These are phyloP conservation scores for Backusella australiensis DNA, from an alignment of 192 early-diverging fungal genomes.

Conservation along the genomic window DNA sequence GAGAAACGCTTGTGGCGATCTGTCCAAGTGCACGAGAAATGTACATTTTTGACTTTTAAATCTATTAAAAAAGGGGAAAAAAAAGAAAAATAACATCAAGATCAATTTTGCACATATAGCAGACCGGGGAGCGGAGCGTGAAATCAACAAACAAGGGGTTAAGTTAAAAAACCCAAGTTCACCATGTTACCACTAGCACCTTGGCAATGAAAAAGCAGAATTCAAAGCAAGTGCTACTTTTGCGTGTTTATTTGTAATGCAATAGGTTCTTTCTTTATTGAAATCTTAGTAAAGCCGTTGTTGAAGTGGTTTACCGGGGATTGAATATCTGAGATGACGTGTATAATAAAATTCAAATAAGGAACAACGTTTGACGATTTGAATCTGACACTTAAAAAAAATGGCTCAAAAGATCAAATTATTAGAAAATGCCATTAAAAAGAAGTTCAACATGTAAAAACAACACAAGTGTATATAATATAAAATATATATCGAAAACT, in stretches of 20 bases:
- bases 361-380: neutral
- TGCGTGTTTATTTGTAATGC: neutral
- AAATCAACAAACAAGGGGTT: neutral
- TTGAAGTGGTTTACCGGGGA: neutral
- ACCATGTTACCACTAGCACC: neutral
- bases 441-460: neutral
- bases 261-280: neutral
- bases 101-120: neutral
- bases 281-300: neutral
- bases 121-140: neutral
- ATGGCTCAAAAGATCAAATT: too few relatives aligned
- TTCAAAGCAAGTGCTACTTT: neutral
- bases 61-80: neutral
- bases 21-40: slow-evolving; percentile 39
- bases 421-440: too few relatives aligned
- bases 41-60: slow-evolving; percentile 22
- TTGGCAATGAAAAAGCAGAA: neutral
- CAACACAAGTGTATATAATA: neutral
- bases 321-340: slow-evolving; percentile 1
- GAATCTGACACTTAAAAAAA: too few relatives aligned
- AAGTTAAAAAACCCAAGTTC: neutral
- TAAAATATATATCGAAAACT: slow-evolving; percentile 1
- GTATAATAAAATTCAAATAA: neutral
- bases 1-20: slow-evolving; percentile 27
- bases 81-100: neutral